These are phyloP conservation scores for Schoenoplectus tabernaemontani DNA, from an alignment of 202 grass and related monocot species.

Conservation along the genomic window DNA sequence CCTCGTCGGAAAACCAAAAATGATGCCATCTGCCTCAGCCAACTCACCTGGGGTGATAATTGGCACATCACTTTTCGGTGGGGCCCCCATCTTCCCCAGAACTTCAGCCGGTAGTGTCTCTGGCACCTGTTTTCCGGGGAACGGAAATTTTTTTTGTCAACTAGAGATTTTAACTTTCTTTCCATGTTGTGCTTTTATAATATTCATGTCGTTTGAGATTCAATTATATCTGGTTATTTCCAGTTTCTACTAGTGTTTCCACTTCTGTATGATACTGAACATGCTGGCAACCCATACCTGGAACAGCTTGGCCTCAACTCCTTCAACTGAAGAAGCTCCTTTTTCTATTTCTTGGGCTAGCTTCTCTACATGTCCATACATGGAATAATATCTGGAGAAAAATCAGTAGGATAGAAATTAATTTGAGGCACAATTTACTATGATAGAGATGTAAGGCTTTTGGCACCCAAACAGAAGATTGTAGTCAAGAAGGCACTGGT, in stretches of 20 bases:
- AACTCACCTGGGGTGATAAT: constrained; percentile 37
- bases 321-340: constrained; percentile 42
- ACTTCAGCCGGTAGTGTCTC: constrained; percentile 49
- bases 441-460: not conserved
- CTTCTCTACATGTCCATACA: constrained; percentile 55
- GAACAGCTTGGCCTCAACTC: constrained; percentile 45
- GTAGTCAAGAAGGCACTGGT: not conserved
- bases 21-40: constrained; percentile 49
- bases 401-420: constrained; percentile 11
- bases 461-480: not conserved
- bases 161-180: not conserved
- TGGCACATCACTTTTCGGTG: constrained; percentile 35
- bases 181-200: not conserved
- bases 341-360: constrained; percentile 63
- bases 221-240: not conserved
- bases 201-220: not conserved
- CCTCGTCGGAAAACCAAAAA: constrained; percentile 61
- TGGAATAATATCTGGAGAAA: constrained; percentile 61
- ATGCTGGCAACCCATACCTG: constrained; percentile 26
- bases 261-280: not conserved
- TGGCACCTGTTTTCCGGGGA: constrained; percentile 31
- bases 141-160: not conserved
- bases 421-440: not conserved
- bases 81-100: constrained; percentile 48
- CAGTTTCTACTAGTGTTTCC: not conserved